Evolutionary conservation across 2,329 filamentous ascomycete species (phyloP), one percentile per base, ranked within the genome.

Genomic region (Ophiostoma ips): DNA sequence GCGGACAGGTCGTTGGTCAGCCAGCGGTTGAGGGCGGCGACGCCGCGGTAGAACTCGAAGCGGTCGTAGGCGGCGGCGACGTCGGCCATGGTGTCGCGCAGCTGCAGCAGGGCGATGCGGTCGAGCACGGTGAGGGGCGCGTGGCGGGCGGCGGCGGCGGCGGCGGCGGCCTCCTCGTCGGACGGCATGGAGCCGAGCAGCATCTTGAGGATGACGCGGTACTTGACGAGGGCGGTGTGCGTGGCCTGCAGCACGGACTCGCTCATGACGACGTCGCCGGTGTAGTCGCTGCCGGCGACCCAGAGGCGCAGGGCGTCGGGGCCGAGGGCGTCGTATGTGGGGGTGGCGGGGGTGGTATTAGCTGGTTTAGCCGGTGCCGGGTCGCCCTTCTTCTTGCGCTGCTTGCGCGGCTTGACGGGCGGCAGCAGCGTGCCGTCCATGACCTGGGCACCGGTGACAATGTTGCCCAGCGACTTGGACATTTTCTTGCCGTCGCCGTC

Each of bases 391-490:
- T 61, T 55, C 41, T 67, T 63, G 56, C 82, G 57, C 5, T 37
- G 24, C 43, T 51, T 75, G 35, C 79, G 82, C 40, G 66, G 66
- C 61, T 84, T 85, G 35, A 82, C 61, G 0, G 82, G 79, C 6
- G 84, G 84, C 13, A 94, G 67, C 11, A 95, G 70, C 3, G 81
- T 79, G 7, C 90, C 90, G 48, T 87, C 78, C 71, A 95, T 92
- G 56, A 98, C 88, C 55, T 95, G 73, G 7, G 77, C 71, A 0
- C 90, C 89, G 0, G 79, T 75, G 50, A 96, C 80, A 28, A 85
- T 82, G 60, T 98, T 98, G 15, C 92, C 92, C 1, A 95, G 69
- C 0, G 88, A 95, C 65, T 98, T 98, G 62, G 89, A 95, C 92
- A 98, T 98, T 65, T 98, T 98, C 62, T 86, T 87, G n/a, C 89